Percentiles rank a stretch among this genome's conserved stretches.
phyloP scores from a whole-genome alignment of 2,329 filamentous ascomycete species.

The Cytospora chrysosperma region DNA sequence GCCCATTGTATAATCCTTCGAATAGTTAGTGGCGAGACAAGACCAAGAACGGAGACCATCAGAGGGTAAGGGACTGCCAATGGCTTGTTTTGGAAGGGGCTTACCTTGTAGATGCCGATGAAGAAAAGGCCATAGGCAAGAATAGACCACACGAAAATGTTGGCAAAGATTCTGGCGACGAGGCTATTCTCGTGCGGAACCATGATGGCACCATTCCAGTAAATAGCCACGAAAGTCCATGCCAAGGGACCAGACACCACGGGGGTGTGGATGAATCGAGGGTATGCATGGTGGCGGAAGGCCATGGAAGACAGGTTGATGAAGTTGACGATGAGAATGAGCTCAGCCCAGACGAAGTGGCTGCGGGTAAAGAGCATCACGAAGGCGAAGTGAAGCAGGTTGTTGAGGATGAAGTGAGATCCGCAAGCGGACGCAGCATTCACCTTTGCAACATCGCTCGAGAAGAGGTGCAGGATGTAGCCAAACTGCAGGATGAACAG shows the following conservation, averaged over 20 bases:
- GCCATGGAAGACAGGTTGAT: constrained; percentile 77
- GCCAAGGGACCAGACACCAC: constrained; percentile 75
- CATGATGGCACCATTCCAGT: constrained; percentile 86
- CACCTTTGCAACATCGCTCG: constrained; percentile 59
- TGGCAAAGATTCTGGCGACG: constrained; percentile 76
- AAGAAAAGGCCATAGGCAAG: constrained; percentile 76
- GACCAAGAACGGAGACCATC: not conserved
- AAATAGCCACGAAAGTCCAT: constrained; percentile 83
- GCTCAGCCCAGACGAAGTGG: constrained; percentile 72
- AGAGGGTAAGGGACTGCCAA: not conserved
- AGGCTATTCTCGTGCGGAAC: constrained; percentile 66
- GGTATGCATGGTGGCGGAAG: constrained; percentile 72
- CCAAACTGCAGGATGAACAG: constrained; percentile 73
- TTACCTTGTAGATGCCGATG: constrained; percentile 68
- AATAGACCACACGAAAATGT: constrained; percentile 85
- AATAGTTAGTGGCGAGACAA: constrained; percentile 9
- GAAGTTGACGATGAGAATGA: constrained; percentile 78
- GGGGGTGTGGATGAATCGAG: constrained; percentile 73
- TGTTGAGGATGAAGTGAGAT: constrained; percentile 82
- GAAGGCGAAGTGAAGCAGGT: constrained; percentile 78
- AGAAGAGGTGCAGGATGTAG: constrained; percentile 77
- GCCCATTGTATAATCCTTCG: constrained; percentile 70
- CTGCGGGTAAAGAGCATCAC: constrained; percentile 78
- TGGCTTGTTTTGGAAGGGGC: constrained; percentile 21
- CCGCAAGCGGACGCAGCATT: constrained; percentile 74